Evolutionary conservation across 257 asterid species (phyloP).

Genomic region (Solanum virginianum): DNA sequence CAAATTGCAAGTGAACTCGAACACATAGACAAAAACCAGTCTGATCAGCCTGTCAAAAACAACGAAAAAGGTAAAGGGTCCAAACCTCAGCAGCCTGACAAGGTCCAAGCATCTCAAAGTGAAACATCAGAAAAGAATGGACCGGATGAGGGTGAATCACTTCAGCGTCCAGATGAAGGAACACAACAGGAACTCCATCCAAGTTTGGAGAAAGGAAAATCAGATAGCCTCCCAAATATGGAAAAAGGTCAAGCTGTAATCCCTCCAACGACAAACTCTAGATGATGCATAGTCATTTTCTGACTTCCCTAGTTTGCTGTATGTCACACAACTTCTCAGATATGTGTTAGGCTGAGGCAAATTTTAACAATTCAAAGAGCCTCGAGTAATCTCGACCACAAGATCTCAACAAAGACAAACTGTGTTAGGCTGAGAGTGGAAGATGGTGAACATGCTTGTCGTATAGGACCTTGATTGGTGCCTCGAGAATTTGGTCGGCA

Average conservation of each 20-base stretch:
- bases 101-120: constrained; percentile 22
- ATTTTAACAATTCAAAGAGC: too few relatives aligned
- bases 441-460: not conserved
- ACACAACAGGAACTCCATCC: constrained; percentile 24
- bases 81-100: constrained; percentile 17
- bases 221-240: constrained; percentile 41
- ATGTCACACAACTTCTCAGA: not conserved
- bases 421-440: not conserved
- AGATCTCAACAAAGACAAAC: too few relatives aligned
- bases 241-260: constrained; percentile 33
- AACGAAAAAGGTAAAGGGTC: constrained; percentile 24
- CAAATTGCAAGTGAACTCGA: constrained; percentile 65
- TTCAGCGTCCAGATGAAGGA: constrained; percentile 22
- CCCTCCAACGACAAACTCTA: constrained; percentile 49
- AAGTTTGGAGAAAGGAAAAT: constrained; percentile 44
- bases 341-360: not conserved
- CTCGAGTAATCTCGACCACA: too few relatives aligned
- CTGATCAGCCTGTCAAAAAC: constrained; percentile 18
- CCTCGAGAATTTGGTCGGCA: not conserved
- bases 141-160: not conserved
- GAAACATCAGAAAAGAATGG: constrained; percentile 22
- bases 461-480: not conserved
- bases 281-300: constrained; percentile 27
- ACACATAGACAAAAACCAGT: constrained; percentile 38
- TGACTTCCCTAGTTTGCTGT: not conserved